Conservation (phyloP, 257 asterid genomes). For the Nicotiana tomentosiformis region DNA sequence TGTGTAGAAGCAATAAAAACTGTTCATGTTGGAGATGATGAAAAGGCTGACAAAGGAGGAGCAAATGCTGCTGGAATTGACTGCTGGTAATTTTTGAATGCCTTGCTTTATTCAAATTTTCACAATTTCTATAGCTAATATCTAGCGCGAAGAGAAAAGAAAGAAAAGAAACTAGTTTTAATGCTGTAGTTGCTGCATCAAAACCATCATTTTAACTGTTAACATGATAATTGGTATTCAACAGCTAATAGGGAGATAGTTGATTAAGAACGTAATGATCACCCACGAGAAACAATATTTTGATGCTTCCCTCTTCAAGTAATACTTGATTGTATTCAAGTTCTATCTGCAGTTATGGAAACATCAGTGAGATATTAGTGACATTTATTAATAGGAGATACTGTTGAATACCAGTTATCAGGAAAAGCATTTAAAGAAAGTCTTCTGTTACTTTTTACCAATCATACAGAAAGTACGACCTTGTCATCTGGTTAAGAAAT, state of each 20-base stretch:
- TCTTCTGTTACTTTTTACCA: background rate
- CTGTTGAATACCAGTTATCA: background rate
- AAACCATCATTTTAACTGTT: background rate
- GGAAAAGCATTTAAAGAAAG: background rate
- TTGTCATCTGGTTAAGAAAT: background rate
- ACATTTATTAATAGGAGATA: background rate
- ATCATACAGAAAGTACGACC: background rate
- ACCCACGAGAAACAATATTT: background rate
- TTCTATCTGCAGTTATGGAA: background rate
- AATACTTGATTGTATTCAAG: background rate
- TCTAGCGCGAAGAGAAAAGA: background rate
- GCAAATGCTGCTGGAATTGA: conserved; percentile 75
- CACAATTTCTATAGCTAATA: background rate
- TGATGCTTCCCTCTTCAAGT: background rate
- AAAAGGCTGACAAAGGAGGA: conserved; percentile 71
- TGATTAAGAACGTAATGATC: background rate
- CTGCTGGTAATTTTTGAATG: conserved; percentile 48
- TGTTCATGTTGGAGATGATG: conserved; percentile 90
- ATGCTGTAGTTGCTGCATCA: background rate
- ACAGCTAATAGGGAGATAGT: background rate
- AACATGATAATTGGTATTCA: no score
- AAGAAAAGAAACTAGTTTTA: background rate
- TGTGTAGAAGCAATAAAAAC: conserved; percentile 55
- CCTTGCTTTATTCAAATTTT: background rate
- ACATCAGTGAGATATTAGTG: background rate